A percentile compares a stretch with the other conserved stretches of the same genome.
phyloP scores from a whole-genome alignment of 331 rosid genomes.

The Rhamnella rubrinervis region DNA sequence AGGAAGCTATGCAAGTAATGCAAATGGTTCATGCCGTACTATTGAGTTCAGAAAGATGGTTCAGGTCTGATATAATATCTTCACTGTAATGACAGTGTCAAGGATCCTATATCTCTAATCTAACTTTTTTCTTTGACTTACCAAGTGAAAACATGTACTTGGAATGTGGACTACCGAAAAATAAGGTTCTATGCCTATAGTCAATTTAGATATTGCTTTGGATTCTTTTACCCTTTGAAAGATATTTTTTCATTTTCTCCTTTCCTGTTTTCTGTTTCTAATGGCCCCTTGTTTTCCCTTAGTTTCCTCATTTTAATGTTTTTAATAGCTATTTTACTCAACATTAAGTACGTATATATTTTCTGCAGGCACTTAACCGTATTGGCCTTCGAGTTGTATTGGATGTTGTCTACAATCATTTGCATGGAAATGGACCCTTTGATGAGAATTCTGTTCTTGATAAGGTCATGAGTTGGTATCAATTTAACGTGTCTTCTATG shows the following conservation, averaged over 20 bases:
- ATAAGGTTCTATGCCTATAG: background rate
- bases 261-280: background rate
- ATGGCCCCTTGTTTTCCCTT: background rate
- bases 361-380: conserved; percentile 73
- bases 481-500: conserved; percentile 19
- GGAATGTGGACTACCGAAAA: background rate
- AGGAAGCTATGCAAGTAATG: conserved; percentile 91
- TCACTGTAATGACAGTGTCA: conserved; percentile 6
- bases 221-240: conserved; percentile 2
- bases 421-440: conserved; percentile 78
- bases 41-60: conserved; percentile 91
- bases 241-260: background rate
- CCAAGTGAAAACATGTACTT: background rate
- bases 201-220: conserved; percentile 18
- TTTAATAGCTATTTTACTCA: background rate
- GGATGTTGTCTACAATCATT: conserved; percentile 93
- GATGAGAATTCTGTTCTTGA: conserved; percentile 85
- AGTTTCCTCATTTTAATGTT: background rate
- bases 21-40: conserved; percentile 72
- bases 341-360: conserved; percentile 11
- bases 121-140: background rate
- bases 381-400: conserved; percentile 75
- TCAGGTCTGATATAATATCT: conserved; percentile 53
- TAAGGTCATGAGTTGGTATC: conserved; percentile 47
- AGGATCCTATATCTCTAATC: conserved; percentile 15